Conservation (phyloP, 495 filamentous ascomycete species). For the Daldinia decipiens region DNA sequence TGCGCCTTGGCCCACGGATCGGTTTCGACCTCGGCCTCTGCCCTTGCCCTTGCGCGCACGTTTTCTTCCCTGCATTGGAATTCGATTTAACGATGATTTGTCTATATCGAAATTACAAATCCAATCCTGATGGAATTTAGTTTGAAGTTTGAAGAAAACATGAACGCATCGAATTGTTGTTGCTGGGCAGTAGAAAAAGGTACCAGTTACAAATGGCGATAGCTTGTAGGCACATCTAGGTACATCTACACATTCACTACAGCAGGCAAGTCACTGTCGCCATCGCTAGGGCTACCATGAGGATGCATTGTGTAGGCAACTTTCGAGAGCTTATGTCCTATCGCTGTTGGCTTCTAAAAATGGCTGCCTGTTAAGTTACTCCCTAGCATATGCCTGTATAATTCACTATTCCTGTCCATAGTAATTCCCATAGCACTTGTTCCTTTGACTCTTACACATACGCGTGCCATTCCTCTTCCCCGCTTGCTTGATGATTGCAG, state of each 20-base stretch:
- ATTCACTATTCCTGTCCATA: neutral
- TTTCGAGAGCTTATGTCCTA: neutral
- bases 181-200: neutral
- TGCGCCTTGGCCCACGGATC: neutral
- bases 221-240: neutral
- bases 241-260: neutral
- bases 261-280: neutral
- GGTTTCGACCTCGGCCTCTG: neutral
- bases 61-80: neutral
- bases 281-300: neutral
- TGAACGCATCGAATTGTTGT: neutral
- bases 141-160: neutral
- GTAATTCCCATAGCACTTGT: neutral
- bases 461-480: constrained; percentile 7
- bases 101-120: neutral
- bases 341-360: neutral
- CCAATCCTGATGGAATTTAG: neutral
- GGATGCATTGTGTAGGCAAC: neutral
- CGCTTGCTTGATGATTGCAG: constrained; percentile 16
- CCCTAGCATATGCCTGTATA: neutral
- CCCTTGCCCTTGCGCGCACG: neutral
- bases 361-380: neutral
- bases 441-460: neutral
- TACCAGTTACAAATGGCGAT: neutral
- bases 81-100: too few species aligned